Conservation (phyloP, 2,329 filamentous ascomycete genomes). For the Fusarium sp. region DNA sequence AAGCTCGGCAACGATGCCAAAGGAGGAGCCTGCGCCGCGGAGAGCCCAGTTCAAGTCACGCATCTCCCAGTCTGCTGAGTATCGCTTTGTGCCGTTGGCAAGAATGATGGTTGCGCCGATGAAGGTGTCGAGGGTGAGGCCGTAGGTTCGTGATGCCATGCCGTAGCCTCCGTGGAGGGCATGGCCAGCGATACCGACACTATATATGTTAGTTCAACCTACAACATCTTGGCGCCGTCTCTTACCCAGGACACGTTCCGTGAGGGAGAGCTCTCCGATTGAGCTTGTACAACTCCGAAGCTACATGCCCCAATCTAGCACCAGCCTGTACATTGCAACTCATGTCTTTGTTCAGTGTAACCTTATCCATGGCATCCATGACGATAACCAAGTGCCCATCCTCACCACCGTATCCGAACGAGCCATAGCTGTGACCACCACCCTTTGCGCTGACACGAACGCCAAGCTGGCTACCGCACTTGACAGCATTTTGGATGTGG, state of each 20-base stretch:
- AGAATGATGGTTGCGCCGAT: slow-evolving; percentile 50
- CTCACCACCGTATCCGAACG: slow-evolving; percentile 60
- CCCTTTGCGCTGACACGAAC: slow-evolving; percentile 65
- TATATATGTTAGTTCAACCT: slow-evolving; percentile 22
- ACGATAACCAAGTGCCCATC: slow-evolving; percentile 59
- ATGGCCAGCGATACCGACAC: slow-evolving; percentile 50
- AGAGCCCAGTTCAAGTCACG: slow-evolving; percentile 51
- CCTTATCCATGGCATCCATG: slow-evolving; percentile 56
- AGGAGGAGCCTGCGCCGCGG: slow-evolving; percentile 51
- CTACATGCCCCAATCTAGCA: slow-evolving; percentile 63
- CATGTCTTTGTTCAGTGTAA: slow-evolving; percentile 46
- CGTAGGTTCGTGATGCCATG: slow-evolving; percentile 49
- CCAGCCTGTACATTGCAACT: slow-evolving; percentile 56
- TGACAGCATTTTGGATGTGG: slow-evolving; percentile 61
- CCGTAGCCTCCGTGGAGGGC: slow-evolving; percentile 51
- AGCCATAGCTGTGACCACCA: slow-evolving; percentile 68
- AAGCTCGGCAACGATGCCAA: slow-evolving; percentile 50
- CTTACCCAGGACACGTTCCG: slow-evolving; percentile 66
- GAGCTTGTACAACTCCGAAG: slow-evolving; percentile 56
- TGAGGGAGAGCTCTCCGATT: slow-evolving; percentile 60
- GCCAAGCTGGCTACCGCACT: slow-evolving; percentile 57
- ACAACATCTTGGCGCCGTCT: rapidly evolving
- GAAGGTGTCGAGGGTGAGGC: slow-evolving; percentile 50
- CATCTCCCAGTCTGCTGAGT: slow-evolving; percentile 44
- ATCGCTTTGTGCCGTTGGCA: slow-evolving; percentile 45